Evolutionary conservation across 129 eudicot species (phyloP), one percentile per base, ranked within the genome.

Genomic region (Deinandra increscens): DNA sequence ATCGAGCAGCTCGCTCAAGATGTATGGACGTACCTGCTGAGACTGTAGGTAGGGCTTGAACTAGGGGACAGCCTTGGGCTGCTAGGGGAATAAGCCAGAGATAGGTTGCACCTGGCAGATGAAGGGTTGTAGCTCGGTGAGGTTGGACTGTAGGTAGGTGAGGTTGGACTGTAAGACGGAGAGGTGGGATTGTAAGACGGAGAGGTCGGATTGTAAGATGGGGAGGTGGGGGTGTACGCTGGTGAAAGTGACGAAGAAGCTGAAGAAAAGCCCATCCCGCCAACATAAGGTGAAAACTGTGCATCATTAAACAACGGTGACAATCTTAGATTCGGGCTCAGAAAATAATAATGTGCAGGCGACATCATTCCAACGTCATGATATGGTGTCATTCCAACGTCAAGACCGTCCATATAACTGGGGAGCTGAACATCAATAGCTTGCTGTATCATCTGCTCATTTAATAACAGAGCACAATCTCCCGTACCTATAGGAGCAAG

Each of bases 401-500:
- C 98, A 11, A 86, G 80, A 20, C 98, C 96, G 6, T 92, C 98
- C 96, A 92, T 87, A 69, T 92, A 88, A 74, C 98, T 92, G 2
- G 98, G 98, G 23, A 92, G 86, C 69, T 86, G 88, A 71, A 92
- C 85, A 69, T 92, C 98, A 44, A 92, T 86, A 22, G 98, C 98
- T 74, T 92, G 96, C 20, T 84, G 89, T 64, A 92, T 56, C 98
- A 92, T 92, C 58, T 84, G 82, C 73, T 92, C 98, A 50, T 92
- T 92, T 33, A 92, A 78, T 12, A 68, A 83, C 80, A 92, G 69
- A 29, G 79, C 81, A 70, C 98, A 92, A 63, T 87, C 98, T 62
- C 98, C 98, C 0, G 98, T 92, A 37, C 98, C 98, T 54, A 92
- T 92, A 3, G 98, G 98, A 34, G 98, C 98, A 41, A 92, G 96